Percentiles rank a stretch among this genome's conserved stretches.
These are phyloP conservation scores for Diaporthe ampelina DNA, from an alignment of 2,329 filamentous ascomycete genomes.

Conservation along the genomic window DNA sequence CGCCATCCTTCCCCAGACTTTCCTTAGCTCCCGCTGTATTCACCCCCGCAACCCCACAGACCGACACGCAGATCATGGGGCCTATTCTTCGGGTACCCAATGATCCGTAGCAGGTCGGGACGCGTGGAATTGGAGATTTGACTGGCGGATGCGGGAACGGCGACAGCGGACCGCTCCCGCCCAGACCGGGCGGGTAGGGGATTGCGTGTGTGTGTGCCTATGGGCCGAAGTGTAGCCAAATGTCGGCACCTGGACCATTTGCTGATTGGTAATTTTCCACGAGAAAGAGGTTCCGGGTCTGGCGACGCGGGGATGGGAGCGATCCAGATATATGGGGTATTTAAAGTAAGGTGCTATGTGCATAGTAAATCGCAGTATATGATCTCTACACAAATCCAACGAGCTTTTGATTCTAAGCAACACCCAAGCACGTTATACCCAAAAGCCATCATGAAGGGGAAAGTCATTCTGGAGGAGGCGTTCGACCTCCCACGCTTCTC, in stretches of 20 bases:
- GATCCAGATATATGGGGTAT: slow-evolving; percentile 8
- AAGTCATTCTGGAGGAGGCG: slow-evolving; percentile 73
- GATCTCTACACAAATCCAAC: neutral
- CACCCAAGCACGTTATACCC: neutral
- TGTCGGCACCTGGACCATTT: neutral
- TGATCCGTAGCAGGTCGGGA: neutral
- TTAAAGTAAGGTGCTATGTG: slow-evolving; percentile 16
- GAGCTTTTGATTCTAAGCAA: no score
- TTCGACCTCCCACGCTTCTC: slow-evolving; percentile 71
- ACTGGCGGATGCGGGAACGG: neutral
- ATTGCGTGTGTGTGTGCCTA: neutral
- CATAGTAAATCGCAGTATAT: neutral
- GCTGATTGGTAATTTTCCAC: neutral
- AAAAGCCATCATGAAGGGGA: slow-evolving; percentile 64
- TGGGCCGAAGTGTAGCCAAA: neutral
- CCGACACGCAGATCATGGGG: neutral
- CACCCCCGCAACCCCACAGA: neutral
- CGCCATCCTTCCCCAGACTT: slow-evolving; percentile 24
- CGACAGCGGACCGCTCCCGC: neutral
- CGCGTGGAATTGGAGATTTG: no score
- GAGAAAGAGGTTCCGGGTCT: neutral
- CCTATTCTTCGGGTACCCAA: neutral
- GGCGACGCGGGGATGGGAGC: neutral
- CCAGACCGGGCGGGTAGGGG: neutral
- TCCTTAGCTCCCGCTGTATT: neutral